Percentiles rank a stretch among this genome's conserved stretches.
These are phyloP conservation scores for Lyophyllum decastes DNA, from an alignment of 768 basidiomycete species.

Conservation along the genomic window DNA sequence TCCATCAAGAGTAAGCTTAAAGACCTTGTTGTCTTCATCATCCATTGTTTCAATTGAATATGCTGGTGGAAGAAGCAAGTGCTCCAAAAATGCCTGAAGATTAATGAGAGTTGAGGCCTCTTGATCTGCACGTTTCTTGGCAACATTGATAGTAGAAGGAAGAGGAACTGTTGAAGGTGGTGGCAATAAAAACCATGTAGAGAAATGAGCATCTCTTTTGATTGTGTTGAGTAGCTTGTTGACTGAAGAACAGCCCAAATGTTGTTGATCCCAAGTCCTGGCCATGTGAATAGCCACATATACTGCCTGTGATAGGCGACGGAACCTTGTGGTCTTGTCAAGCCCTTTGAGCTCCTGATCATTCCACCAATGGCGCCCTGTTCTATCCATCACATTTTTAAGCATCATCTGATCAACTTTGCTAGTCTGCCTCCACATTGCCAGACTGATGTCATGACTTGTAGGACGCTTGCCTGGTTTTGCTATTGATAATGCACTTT, in stretches of 20 bases:
- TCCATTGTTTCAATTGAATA: background rate
- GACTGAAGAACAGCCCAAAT: background rate
- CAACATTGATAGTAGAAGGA: background rate
- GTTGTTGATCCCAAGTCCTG: no score
- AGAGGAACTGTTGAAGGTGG: background rate
- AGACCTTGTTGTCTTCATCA: background rate
- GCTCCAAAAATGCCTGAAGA: background rate
- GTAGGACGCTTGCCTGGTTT: background rate
- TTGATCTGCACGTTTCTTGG: background rate
- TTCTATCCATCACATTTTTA: background rate
- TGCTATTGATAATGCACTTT: background rate
- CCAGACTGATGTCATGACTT: background rate
- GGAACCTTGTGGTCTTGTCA: no score
- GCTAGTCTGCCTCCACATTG: background rate
- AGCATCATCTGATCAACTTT: background rate
- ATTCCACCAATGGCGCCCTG: background rate
- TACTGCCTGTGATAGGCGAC: no score
- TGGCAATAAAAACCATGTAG: background rate
- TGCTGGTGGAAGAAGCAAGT: background rate
- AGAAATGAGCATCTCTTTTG: background rate
- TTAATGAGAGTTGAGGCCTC: background rate
- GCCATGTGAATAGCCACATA: no score
- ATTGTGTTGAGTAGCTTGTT: background rate
- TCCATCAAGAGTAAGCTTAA: background rate
- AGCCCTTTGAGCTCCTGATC: background rate